Base-by-base conservation (phyloP, 148 eudicot species). In the Tetragonia tetragonoides region DNA sequence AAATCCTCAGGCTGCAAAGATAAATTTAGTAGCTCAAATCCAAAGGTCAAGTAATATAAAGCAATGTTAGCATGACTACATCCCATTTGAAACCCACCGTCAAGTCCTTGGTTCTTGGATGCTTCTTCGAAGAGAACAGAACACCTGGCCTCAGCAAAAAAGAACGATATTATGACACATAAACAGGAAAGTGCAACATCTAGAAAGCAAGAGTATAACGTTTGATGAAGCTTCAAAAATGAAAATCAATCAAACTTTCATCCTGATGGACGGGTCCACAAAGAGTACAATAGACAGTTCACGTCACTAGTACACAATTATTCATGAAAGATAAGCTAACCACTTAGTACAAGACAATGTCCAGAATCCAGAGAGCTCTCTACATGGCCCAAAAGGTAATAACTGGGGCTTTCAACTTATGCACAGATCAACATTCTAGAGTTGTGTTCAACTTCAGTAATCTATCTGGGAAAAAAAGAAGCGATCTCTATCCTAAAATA, bases 21-120 rank as follows among this genome's bases (percentile, higher is more conserved):
- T 9, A 78, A 40, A 16, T n/a, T 67, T 7, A 81, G 12, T 23
- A 67, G 57, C 41, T 80, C 49, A 83, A 39, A 74, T 24, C 70
- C 54, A 51, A 70, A 47, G 57, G 11, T 75, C 46, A 49, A 75
- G 73, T 54, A 63, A 44, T 61, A 78, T 39, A 49, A 57, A 16
- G 56, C 4, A 41, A 67, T 62, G 3, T 9, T 47, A 14, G 16
- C 61, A 73, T 56, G 28, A 73, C 10, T 57, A 10, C 47, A 40
- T 41, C 18, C 18, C 23, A 62, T 51, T 60, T 8, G 17, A 24
- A 23, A 86, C 92, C 47, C 73, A 96, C 99, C 86, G 95, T 80
- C 54, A 93, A 84, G 86, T 93, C 97, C 86, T 93, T 96, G 75
- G 98, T 96, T 87, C 99, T 91, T 53, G 92, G 95, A 86, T 96